Evolutionary conservation across 2,329 filamentous ascomycete species (phyloP), one percentile per base, ranked within the genome.

Genomic region (Mollisiaceae sp.): DNA sequence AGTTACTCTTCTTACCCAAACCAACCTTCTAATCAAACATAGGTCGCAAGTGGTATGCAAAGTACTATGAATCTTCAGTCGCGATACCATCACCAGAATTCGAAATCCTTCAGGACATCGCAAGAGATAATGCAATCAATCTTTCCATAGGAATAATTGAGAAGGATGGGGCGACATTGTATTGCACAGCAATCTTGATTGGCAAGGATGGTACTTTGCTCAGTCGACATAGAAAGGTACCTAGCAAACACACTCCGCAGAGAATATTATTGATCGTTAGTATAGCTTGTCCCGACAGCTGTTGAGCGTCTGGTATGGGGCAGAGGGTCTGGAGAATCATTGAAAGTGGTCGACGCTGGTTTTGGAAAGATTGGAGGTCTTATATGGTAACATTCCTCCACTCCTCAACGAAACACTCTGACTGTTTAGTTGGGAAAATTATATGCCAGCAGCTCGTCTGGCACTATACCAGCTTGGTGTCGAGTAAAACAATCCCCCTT

Each of bases 391-490:
- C 27, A 6, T 6, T 32, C 27, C 27, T 32, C 6, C 27, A 3
- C 27, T 6, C 3, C 27, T 32, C 27, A 32, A 32, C 3, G 6
- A 32, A 32, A 32, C 27, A 32, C 27, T 3, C 27, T 32, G 27
- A 32, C 27, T 32, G 27, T 32, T 6, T 32, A 32, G 27, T 63
- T 80, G 78, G 79, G 79, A 81, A 68, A 81, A 81, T 64, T 81
- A 81, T 59, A 81, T 81, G 79, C 79, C 79, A 6, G 78, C 77
- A 8, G 79, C 79, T 15, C 73, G 79, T 20, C 70, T 81, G 69
- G 76, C 78, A 14, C 70, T 80, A 24, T 81, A 80, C 35, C 50
- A 54, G 15, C 18, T 54, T 1, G 50, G 50, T 32, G 15, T 54
- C 4, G 50, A 54, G 50, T 54, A n/a, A 54, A 12, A 38, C 18